These are phyloP conservation scores for Phytophthora capsici DNA, from an alignment of 352 stramenopile genomes.

Conservation along the genomic window DNA sequence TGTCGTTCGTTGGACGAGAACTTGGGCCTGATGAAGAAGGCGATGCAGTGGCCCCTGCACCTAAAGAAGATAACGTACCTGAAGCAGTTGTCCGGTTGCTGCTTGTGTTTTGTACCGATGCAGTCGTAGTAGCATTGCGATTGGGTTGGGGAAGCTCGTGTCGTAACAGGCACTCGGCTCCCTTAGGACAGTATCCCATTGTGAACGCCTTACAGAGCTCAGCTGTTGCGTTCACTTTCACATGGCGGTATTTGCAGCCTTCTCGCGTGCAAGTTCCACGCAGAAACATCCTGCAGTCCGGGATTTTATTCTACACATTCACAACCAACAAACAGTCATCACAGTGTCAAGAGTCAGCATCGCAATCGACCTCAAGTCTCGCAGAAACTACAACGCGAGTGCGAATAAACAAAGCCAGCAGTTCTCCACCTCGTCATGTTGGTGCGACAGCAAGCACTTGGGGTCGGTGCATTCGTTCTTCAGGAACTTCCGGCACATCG, in stretches of 20 bases:
- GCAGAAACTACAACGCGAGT: constrained; percentile 15
- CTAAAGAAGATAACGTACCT: constrained; percentile 47
- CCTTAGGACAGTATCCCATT: constrained; percentile 71
- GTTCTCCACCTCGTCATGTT: constrained; percentile 71
- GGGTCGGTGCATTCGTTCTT: constrained; percentile 66
- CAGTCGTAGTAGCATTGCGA: constrained; percentile 12
- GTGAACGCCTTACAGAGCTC: constrained; percentile 70
- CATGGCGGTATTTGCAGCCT: constrained; percentile 78
- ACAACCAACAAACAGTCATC: constrained; percentile 28
- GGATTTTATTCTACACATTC: constrained; percentile 77
- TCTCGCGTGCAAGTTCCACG: constrained; percentile 76
- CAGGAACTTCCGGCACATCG: constrained; percentile 83
- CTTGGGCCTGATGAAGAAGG: constrained; percentile 9
- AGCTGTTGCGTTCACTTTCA: constrained; percentile 78
- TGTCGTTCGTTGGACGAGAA: constrained; percentile 19
- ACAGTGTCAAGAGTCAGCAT: constrained; percentile 25
- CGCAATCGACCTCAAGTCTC: constrained; percentile 18
- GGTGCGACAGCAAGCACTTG: constrained; percentile 72
- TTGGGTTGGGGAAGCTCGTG: constrained; percentile 55
- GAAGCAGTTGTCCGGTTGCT: constrained; percentile 18
- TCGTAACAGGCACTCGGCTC: constrained; percentile 56
- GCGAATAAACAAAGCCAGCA: constrained; percentile 11
- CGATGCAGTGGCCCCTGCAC: constrained; percentile 10
- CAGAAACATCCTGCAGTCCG: constrained; percentile 82
- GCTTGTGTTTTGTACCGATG: constrained; percentile 8